Conservation (phyloP, 1,284 basidiomycete genomes). For the Mycosarcoma maydis region DNA sequence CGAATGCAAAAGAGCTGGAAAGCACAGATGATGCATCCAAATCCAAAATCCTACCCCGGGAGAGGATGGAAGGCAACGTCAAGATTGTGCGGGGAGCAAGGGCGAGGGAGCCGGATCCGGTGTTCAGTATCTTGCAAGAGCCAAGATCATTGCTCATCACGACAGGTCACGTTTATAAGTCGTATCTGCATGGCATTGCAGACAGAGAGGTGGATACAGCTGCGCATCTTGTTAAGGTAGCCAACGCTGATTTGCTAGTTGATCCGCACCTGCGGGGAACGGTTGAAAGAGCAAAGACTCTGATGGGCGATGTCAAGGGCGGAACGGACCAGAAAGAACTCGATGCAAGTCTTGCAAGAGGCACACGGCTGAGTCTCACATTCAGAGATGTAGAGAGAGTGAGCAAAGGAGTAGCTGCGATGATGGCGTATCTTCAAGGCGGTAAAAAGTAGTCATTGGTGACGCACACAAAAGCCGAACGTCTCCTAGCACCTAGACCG, state of each 20-base stretch:
- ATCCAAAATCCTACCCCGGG: constrained; percentile 33
- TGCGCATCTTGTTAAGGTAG: constrained; percentile 35
- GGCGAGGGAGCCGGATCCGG: constrained; percentile 52
- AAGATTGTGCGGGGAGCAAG: constrained; percentile 48
- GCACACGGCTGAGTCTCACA: constrained; percentile 81
- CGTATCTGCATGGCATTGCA: constrained; percentile 69
- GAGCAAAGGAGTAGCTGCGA: constrained; percentile 52
- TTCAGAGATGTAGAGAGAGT: constrained; percentile 77
- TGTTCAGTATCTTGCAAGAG: constrained; percentile 62
- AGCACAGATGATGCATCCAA: not conserved
- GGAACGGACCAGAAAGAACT: constrained; percentile 56
- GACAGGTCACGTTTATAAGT: constrained; percentile 54
- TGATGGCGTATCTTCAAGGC: constrained; percentile 46
- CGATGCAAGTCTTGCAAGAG: constrained; percentile 70
- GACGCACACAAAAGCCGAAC: not conserved
- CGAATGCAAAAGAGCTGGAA: not conserved
- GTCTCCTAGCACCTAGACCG: not conserved
- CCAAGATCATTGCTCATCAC: constrained; percentile 63
- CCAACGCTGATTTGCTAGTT: constrained; percentile 36
- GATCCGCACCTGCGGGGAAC: constrained; percentile 22
- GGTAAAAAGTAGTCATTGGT: constrained; percentile 13
- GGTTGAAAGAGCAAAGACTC: constrained; percentile 16
- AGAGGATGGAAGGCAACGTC: constrained; percentile 42
- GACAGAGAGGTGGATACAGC: constrained; percentile 66
- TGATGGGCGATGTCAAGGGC: constrained; percentile 68